These are phyloP conservation scores for Trametes pubescens DNA, from an alignment of 1,284 basidiomycete species.

Conservation along the genomic window DNA sequence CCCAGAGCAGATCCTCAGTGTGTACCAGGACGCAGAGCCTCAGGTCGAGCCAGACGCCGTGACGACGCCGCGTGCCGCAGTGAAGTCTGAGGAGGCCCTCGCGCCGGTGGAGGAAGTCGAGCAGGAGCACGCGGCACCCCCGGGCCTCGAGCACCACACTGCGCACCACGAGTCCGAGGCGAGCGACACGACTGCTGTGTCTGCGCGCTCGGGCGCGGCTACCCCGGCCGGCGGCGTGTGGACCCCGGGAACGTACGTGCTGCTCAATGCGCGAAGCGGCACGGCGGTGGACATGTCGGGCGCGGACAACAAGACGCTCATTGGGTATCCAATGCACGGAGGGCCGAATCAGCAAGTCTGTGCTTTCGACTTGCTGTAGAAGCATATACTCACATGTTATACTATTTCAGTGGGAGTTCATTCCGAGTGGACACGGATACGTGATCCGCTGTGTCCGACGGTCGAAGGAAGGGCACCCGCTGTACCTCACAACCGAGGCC, in stretches of 20 bases:
- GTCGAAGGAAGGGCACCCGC: conserved; percentile 33
- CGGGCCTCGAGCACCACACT: conserved; percentile 18
- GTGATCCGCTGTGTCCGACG: conserved; percentile 49
- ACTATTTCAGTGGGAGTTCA: conserved; percentile 54
- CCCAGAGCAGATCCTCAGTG: background rate
- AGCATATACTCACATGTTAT: background rate
- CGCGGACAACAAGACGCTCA: conserved; percentile 54
- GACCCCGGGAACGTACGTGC: conserved; percentile 45
- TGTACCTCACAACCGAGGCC: conserved; percentile 53
- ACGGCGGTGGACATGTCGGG: conserved; percentile 64
- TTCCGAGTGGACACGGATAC: conserved; percentile 49
- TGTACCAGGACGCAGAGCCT: background rate
- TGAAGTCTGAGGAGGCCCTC: conserved; percentile 16
- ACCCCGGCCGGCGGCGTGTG: conserved; percentile 22
- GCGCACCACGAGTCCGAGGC: conserved; percentile 20
- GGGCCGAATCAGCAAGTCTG: conserved; percentile 59
- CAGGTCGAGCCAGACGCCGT: conserved; percentile 3
- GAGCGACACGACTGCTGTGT: conserved; percentile 29
- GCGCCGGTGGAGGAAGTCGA: conserved; percentile 11
- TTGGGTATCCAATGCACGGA: conserved; percentile 54
- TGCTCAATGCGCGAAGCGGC: conserved; percentile 57
- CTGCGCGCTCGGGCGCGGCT: conserved; percentile 12
- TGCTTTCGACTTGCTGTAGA: background rate
- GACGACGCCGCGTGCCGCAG: conserved; percentile 18
- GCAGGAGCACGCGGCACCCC: conserved; percentile 17